Conservation (phyloP, 129 eudicot genomes). For the Oenanthe sinensis region DNA sequence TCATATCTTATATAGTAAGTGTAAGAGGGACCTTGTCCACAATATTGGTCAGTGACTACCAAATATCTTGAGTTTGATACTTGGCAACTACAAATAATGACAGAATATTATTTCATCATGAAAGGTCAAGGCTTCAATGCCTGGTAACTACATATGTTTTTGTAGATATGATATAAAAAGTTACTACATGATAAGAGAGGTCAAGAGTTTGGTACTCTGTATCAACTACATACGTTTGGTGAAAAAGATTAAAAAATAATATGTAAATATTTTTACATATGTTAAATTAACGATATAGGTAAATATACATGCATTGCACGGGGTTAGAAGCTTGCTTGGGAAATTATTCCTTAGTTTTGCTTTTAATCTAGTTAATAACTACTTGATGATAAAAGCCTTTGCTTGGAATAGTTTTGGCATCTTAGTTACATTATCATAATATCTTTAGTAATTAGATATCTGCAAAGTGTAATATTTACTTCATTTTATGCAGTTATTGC, state of each 20-base stretch:
- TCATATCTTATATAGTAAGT: background rate
- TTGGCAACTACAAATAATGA: background rate
- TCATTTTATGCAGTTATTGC: constrained; percentile 52
- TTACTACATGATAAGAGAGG: background rate
- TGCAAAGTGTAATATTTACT: background rate
- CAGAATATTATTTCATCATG: background rate
- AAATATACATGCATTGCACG: background rate
- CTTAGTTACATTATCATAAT: background rate
- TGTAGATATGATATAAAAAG: background rate
- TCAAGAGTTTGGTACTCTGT: background rate
- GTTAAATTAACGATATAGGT: too few relatives aligned
- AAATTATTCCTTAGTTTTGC: background rate
- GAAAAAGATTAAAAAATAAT: background rate
- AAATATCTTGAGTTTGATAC: background rate
- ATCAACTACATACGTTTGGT: background rate
- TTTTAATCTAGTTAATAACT: background rate
- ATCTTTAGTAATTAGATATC: background rate
- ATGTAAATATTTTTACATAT: background rate
- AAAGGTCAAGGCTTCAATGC: background rate
- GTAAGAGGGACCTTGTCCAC: background rate
- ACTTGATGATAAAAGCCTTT: background rate
- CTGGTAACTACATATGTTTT: background rate
- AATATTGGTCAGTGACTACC: background rate
- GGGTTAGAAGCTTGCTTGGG: background rate
- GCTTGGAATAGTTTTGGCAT: background rate